Percentiles rank a stretch among this genome's conserved stretches.
Conservation (phyloP, 139 green algal genomes). For the Picochlorum sp. region DNA sequence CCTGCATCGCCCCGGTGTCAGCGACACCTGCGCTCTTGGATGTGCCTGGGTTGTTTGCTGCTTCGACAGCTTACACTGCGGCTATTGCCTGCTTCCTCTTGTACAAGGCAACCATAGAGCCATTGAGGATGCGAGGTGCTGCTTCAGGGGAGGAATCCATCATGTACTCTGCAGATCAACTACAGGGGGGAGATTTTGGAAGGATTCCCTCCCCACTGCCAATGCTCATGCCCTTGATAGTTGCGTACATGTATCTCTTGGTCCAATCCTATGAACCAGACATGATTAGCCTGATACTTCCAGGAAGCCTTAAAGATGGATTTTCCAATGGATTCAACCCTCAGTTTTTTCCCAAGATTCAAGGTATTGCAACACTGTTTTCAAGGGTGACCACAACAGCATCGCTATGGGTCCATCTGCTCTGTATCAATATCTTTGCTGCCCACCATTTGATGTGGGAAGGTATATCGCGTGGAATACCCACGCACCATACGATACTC, state of each 20-base stretch:
- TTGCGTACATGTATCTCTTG: conserved; percentile 49
- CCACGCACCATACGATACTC: no score
- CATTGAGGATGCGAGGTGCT: background rate
- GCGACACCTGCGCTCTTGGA: no score
- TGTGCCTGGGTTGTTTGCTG: background rate
- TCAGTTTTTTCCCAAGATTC: conserved; percentile 61
- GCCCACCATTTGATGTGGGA: conserved; percentile 34
- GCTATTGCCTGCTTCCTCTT: background rate
- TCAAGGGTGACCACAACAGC: conserved; percentile 41
- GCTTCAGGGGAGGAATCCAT: conserved; percentile 6
- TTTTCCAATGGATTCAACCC: conserved; percentile 52
- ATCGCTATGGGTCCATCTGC: conserved; percentile 54
- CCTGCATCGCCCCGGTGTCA: no score
- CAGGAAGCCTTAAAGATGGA: conserved; percentile 49
- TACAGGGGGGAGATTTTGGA: background rate
- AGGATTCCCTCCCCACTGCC: background rate
- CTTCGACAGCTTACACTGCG: background rate
- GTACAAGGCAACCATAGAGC: background rate
- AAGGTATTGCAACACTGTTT: conserved; percentile 54
- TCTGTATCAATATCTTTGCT: conserved; percentile 60
- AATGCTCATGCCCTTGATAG: conserved; percentile 30
- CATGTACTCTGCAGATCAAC: conserved; percentile 1
- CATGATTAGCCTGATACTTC: conserved; percentile 56
- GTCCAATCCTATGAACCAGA: conserved; percentile 51
- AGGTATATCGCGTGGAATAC: background rate